These are phyloP conservation scores for Pseudogymnoascus sp. DNA, from an alignment of 2,329 filamentous ascomycete species.

Conservation along the genomic window DNA sequence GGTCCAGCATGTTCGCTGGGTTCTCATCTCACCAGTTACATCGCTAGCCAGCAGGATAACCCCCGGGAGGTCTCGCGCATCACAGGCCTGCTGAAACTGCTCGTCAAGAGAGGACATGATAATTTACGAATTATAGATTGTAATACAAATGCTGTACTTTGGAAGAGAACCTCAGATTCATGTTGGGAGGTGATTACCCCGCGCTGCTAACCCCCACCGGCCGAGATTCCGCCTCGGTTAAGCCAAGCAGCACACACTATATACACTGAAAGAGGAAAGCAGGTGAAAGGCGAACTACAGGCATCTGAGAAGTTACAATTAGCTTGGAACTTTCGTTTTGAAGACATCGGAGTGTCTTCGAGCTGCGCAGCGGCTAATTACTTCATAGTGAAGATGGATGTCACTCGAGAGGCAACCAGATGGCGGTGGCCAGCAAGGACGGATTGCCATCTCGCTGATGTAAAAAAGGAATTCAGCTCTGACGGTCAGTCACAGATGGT, in stretches of 20 bases:
- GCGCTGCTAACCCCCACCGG: neutral
- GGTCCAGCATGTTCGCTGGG: neutral
- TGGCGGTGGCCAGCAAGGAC: neutral
- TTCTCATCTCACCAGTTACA: conserved; percentile 15
- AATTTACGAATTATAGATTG: neutral
- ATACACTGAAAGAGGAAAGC: neutral
- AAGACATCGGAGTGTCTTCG: no score
- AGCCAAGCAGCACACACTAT: neutral
- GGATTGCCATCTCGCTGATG: neutral
- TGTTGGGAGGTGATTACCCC: neutral
- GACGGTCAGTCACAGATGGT: neutral
- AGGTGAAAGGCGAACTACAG: neutral
- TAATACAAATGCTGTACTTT: neutral
- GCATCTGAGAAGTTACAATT: neutral
- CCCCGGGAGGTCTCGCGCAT: neutral
- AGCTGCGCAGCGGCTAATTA: no score
- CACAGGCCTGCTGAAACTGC: neutral
- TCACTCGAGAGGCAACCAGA: neutral
- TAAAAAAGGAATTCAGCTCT: neutral
- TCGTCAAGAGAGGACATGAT: neutral
- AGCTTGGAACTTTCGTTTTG: no score
- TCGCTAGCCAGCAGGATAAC: conserved; percentile 13
- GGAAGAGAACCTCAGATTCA: neutral
- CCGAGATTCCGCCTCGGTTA: conserved; percentile 2
- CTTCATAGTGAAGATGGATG: neutral